These are phyloP conservation scores for Lipomyces spencermartinsiae DNA, from an alignment of 805 yeast genomes.

Conservation along the genomic window DNA sequence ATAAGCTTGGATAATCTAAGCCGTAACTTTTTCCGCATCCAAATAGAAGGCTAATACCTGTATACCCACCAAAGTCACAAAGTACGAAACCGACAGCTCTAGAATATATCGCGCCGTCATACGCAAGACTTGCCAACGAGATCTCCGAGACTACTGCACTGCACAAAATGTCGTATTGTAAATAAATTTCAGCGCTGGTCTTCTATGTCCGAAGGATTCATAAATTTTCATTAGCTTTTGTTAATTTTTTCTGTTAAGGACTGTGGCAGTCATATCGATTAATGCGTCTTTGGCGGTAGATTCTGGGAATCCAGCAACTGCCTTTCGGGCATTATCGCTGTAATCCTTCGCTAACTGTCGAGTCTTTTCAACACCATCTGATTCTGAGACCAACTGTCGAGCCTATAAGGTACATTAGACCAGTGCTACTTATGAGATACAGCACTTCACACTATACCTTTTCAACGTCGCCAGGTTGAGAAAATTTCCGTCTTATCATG, in stretches of 20 bases:
- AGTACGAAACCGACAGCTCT: not conserved
- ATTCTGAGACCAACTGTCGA: slow-evolving; percentile 69
- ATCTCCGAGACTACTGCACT: not conserved
- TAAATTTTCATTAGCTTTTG: not conserved
- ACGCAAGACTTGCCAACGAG: not conserved
- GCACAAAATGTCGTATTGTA: not conserved
- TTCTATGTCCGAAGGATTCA: not conserved
- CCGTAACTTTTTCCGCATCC: not conserved
- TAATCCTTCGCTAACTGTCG: slow-evolving; percentile 76
- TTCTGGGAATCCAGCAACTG: slow-evolving; percentile 75
- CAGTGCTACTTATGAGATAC: not conserved
- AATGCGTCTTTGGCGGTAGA: slow-evolving; percentile 89
- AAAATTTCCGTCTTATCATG: slow-evolving; percentile 82
- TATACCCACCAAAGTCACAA: not conserved
- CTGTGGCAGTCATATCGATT: slow-evolving; percentile 80
- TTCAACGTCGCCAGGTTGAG: slow-evolving; percentile 81
- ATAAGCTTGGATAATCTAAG: not conserved
- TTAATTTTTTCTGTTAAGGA: slow-evolving; percentile 79
- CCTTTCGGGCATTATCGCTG: slow-evolving; percentile 73
- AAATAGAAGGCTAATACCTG: not conserved
- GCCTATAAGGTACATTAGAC: slow-evolving; percentile 50
- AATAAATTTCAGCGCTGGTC: not conserved
- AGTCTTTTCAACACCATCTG: slow-evolving; percentile 79
- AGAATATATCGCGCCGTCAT: not conserved
- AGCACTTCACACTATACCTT: slow-evolving; percentile 34